Evolutionary conservation across 257 asterid genomes (phyloP), one percentile per base, ranked within the genome.

Genomic region (Petunia axillaris): DNA sequence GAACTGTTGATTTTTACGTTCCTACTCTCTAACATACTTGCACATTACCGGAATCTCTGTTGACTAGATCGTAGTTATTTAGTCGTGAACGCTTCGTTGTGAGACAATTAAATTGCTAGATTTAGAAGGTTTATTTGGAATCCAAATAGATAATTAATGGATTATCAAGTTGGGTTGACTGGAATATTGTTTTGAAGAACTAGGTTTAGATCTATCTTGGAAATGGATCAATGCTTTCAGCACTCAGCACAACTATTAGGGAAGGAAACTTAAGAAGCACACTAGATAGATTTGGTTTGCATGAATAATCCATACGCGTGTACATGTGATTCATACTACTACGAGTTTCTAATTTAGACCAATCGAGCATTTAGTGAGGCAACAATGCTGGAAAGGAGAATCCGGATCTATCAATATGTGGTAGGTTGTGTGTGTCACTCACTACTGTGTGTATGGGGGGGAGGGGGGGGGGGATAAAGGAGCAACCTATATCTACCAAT

Each of bases 131-230:
- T 59, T 41, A 70, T 70, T 70, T 25, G 59, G 59, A 46, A 8
- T 25, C 77, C 77, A 48, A 48, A 71, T 16, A 44, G 76, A 46
- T 35, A 25, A 16, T 46, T 46, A 70, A 71, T 39, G 25, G 25
- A 25, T 25, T 25, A 16, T 46, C 77, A 46, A 6, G 25, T 9
- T 37, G 43, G 60, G 43, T 71, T 46, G 60, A 48, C 43, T 48
- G 25, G 60, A 71, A 10, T 71, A 48, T 71, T 71, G 43, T 71
- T 35, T 25, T 71, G 59, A 48, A 44, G 10, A 71, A 46, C 77
- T 48, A 48, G 15, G 25, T 48, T 48, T 48, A 48, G 43, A 71
- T 46, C 40, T 52, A 11, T 46, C 35, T 35, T 50, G 46, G 25
- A 71, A 50, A 35, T 25, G 11, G 50, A 48, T 35, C 40, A 48